Evolutionary conservation across 768 basidiomycete genomes (phyloP).

Genomic region (Leccinum incarnatum): DNA sequence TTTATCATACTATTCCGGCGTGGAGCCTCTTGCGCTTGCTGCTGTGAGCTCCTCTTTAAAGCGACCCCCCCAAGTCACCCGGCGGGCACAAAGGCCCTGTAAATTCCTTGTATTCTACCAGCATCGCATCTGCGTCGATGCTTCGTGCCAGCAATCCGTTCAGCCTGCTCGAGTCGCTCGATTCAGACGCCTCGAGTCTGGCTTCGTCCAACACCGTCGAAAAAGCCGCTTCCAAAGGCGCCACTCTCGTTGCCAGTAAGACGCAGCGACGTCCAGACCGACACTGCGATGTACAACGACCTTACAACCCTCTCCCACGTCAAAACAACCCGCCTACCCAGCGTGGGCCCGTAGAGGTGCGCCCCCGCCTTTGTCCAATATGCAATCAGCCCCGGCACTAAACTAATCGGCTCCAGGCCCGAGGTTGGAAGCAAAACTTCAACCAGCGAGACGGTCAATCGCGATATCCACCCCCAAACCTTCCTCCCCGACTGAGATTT

Average conservation of each 20-base stretch:
- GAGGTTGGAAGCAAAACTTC: background rate
- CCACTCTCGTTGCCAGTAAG: background rate
- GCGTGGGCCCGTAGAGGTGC: conserved; percentile 4
- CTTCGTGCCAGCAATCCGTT: conserved; percentile 3
- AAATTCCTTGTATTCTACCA: background rate
- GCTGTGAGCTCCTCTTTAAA: background rate
- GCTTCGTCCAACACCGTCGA: background rate
- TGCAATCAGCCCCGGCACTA: background rate
- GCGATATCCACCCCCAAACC: background rate
- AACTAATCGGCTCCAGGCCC: background rate
- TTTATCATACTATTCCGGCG: conserved; percentile 14
- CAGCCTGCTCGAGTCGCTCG: background rate
- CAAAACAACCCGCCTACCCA: background rate
- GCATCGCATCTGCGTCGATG: background rate
- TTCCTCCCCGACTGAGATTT: conserved; percentile 9
- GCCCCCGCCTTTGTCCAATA: background rate
- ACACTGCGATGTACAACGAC: background rate
- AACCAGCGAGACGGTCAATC: background rate
- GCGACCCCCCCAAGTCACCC: background rate
- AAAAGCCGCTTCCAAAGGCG: background rate
- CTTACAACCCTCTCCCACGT: background rate
- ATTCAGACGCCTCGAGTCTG: background rate
- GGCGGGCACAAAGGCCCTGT: background rate
- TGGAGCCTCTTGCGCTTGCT: background rate
- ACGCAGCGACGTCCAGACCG: background rate